Percentiles rank a stretch among this genome's conserved stretches.
Conservation (phyloP, 768 basidiomycete species). For the Fibroporia radiculosa region DNA sequence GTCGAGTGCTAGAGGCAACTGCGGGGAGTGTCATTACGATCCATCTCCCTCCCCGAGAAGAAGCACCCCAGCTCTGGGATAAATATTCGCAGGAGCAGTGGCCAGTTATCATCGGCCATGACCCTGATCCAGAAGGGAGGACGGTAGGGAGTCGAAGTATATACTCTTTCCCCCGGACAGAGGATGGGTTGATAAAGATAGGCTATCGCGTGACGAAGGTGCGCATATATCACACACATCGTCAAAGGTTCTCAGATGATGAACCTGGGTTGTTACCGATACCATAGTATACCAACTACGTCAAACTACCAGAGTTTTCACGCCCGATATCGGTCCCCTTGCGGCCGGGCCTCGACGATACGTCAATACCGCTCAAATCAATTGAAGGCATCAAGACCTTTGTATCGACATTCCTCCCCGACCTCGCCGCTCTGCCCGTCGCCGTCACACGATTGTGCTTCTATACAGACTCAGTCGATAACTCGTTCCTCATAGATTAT, state of each 20-base stretch:
- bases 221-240: background rate
- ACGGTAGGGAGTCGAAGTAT: slow-evolving; percentile 4
- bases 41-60: slow-evolving; percentile 2
- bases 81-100: slow-evolving; percentile 1
- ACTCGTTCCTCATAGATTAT: slow-evolving; percentile 4
- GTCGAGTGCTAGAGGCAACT: slow-evolving; percentile 4
- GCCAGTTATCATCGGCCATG: slow-evolving; percentile 5
- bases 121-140: slow-evolving; percentile 2
- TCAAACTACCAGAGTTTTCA: slow-evolving; percentile 3
- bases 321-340: slow-evolving; percentile 1
- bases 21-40: slow-evolving; percentile 4
- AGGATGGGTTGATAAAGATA: slow-evolving; percentile 4
- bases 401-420: slow-evolving; percentile 3
- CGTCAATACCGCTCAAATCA: slow-evolving; percentile 1
- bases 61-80: slow-evolving; percentile 3
- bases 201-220: slow-evolving; percentile 5
- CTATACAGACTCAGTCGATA: slow-evolving; percentile 6
- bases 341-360: slow-evolving; percentile 2
- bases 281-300: slow-evolving; percentile 5
- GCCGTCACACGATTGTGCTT: slow-evolving; percentile 1
- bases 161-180: slow-evolving; percentile 1
- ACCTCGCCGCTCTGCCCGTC: slow-evolving; percentile 3
- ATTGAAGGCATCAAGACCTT: slow-evolving; percentile 6
- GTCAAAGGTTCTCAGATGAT: background rate
- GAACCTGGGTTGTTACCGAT: background rate